phyloP scores from a whole-genome alignment of 257 asterid genomes.

The Plantago elongata region DNA sequence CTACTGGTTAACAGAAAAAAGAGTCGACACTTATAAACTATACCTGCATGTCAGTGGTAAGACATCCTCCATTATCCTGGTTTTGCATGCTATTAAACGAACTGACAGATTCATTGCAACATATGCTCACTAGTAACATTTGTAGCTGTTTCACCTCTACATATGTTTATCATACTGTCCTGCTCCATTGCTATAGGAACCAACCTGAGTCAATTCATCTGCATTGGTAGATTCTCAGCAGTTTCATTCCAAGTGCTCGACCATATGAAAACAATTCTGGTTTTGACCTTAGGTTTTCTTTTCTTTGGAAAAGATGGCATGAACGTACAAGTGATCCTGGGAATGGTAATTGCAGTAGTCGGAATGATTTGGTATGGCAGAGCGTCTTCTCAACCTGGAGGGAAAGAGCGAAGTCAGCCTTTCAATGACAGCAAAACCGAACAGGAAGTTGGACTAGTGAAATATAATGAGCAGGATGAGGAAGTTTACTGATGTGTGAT shows the following conservation, averaged over 20 bases:
- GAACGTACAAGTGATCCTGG: conserved; percentile 56
- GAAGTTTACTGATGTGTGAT: conserved; percentile 26
- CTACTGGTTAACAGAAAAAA: conserved; percentile 60
- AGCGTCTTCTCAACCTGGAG: conserved; percentile 64
- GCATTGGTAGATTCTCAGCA: conserved; percentile 89
- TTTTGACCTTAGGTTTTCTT: conserved; percentile 61
- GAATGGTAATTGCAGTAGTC: conserved; percentile 55
- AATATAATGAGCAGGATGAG: conserved; percentile 34
- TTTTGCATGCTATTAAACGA: neutral
- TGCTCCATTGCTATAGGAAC: conserved; percentile 72
- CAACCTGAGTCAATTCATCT: conserved; percentile 81
- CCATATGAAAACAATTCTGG: conserved; percentile 77
- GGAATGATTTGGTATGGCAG: conserved; percentile 80
- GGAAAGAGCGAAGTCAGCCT: conserved; percentile 41
- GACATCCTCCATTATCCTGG: conserved; percentile 7
- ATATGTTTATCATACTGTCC: conserved; percentile 50
- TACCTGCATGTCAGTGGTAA: conserved; percentile 45
- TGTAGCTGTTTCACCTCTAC: conserved; percentile 14
- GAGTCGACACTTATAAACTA: conserved; percentile 56
- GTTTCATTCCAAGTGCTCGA: conserved; percentile 82
- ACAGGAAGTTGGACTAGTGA: conserved; percentile 35
- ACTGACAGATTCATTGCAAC: conserved; percentile 25
- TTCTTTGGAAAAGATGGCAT: conserved; percentile 73
- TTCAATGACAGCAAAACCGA: conserved; percentile 27
- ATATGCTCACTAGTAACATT: conserved; percentile 17